phyloP scores from a whole-genome alignment of 805 yeast genomes.

The Wickerhamiella vanderwaltii region DNA sequence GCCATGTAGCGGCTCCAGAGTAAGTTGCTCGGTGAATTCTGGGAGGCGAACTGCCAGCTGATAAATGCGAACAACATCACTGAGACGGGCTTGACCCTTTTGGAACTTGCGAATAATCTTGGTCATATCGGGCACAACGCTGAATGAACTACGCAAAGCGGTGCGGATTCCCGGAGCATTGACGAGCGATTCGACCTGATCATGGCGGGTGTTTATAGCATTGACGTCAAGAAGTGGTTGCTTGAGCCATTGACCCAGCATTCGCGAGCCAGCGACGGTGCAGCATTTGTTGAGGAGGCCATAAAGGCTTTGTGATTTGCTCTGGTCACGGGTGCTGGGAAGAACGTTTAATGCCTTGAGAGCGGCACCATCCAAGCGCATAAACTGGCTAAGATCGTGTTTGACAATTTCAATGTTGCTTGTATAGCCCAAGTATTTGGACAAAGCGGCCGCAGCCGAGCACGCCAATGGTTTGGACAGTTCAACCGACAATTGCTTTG shows the following conservation, averaged over 20 bases:
- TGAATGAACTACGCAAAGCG: constrained; percentile 50
- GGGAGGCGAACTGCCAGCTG: constrained; percentile 68
- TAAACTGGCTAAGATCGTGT: constrained; percentile 64
- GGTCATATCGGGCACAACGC: constrained; percentile 74
- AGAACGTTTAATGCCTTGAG: constrained; percentile 77
- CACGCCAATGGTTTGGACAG: constrained; percentile 40
- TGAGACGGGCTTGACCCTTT: constrained; percentile 48
- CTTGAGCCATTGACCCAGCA: constrained; percentile 87
- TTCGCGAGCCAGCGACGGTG: constrained; percentile 76
- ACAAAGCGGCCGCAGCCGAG: constrained; percentile 53
- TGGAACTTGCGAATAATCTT: constrained; percentile 58
- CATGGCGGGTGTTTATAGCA: constrained; percentile 56
- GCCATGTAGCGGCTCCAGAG: constrained; percentile 31
- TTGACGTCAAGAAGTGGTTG: constrained; percentile 70
- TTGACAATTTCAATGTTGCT: constrained; percentile 43
- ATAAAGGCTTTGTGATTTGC: constrained; percentile 50
- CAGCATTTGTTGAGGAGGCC: constrained; percentile 83
- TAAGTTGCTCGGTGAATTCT: constrained; percentile 45
- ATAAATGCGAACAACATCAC: constrained; percentile 80
- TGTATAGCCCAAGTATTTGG: constrained; percentile 55
- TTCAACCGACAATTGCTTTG: constrained; percentile 34
- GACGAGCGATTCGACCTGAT: constrained; percentile 61
- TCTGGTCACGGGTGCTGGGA: constrained; percentile 42
- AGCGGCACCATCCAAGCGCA: constrained; percentile 88
- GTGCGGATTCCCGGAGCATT: constrained; percentile 48